Conservation (phyloP, 345 rosid genomes). For the Rhizophora mangle region DNA sequence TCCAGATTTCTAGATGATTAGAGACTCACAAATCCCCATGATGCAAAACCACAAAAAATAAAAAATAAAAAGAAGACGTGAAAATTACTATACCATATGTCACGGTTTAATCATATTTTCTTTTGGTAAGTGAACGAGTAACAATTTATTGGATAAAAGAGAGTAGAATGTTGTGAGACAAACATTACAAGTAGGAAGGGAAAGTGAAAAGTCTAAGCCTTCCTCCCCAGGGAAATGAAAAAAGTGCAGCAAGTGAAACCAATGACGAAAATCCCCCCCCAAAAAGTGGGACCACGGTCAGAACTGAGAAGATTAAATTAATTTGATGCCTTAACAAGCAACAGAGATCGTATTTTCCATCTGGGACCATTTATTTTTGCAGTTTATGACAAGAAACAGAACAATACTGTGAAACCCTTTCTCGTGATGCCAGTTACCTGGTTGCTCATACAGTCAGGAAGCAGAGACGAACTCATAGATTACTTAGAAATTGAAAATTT, state of each 20-base stretch:
- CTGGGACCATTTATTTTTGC: conserved; percentile 1
- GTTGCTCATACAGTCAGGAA: neutral
- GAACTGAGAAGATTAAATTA: neutral
- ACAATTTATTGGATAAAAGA: too few species aligned
- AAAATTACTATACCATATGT: too few species aligned
- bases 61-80: too few species aligned
- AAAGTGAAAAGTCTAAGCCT: too few species aligned
- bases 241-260: neutral
- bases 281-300: neutral
- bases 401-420: neutral
- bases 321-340: neutral
- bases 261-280: too few species aligned
- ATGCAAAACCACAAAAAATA: too few species aligned
- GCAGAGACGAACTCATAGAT: neutral
- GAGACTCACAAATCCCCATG: too few species aligned
- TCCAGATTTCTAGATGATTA: too few species aligned
- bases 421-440: conserved; percentile 1
- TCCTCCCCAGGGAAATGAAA: neutral
- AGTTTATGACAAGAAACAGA: neutral
- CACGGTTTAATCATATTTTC: too few species aligned
- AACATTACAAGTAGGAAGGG: too few species aligned
- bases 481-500: neutral
- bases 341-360: neutral
- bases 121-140: too few species aligned
- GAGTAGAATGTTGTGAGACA: too few species aligned